phyloP scores from a whole-genome alignment of 2,329 filamentous ascomycete species.

The Pseudogymnoascus verrucosus region DNA sequence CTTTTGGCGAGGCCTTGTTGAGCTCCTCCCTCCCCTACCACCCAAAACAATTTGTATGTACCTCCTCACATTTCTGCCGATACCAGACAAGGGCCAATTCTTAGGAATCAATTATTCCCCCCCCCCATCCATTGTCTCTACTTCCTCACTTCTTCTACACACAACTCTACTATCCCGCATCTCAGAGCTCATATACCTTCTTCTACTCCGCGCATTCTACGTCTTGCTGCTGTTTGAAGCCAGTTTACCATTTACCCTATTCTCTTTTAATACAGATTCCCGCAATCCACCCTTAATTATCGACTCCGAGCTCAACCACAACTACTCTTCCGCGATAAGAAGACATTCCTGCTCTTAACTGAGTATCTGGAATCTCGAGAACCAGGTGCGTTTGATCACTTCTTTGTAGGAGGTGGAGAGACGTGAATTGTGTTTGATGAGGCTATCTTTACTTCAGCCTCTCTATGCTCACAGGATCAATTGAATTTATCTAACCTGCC shows the following conservation, averaged over 20 bases:
- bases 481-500: neutral
- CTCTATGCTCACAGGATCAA: neutral
- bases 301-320: neutral
- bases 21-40: neutral
- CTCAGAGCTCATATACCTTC: neutral
- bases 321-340: neutral
- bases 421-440: neutral
- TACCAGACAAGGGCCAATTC: too few relatives aligned
- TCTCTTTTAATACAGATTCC: slow-evolving; percentile 6
- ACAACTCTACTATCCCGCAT: neutral
- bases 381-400: neutral
- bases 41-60: neutral
- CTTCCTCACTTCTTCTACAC: neutral
- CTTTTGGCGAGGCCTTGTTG: slow-evolving; percentile 7
- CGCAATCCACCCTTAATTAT: slow-evolving; percentile 1
- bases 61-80: neutral
- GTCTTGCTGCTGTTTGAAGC: slow-evolving; percentile 6
- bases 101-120: neutral
- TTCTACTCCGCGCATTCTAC: neutral
- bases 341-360: slow-evolving; percentile 29
- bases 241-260: slow-evolving; percentile 3
- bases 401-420: neutral
- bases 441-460: neutral
- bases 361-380: slow-evolving; percentile 26
- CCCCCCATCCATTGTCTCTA: neutral